Percentiles rank a stretch among this genome's conserved stretches.
These are phyloP conservation scores for Cyclocybe aegerita DNA, from an alignment of 768 basidiomycete species.

Conservation along the genomic window DNA sequence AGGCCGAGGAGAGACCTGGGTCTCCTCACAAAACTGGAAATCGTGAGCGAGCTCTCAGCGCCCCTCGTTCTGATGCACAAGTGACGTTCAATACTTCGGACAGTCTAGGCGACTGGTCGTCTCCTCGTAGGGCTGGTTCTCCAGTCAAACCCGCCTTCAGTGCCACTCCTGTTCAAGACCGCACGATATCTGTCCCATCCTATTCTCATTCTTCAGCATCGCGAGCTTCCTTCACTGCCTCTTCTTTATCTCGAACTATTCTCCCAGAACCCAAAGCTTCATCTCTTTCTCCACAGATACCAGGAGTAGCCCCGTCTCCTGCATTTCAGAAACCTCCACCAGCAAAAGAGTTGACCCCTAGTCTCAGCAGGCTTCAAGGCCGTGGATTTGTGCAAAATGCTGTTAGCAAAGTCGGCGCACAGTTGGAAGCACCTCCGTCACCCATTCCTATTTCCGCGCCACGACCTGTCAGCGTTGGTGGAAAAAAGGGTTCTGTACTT, in stretches of 20 bases:
- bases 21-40: conserved; percentile 38
- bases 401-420: conserved; percentile 62
- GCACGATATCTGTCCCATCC: conserved; percentile 21
- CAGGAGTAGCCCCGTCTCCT: conserved; percentile 46
- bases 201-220: conserved; percentile 15
- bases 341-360: conserved; percentile 76
- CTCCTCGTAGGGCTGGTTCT: conserved; percentile 13
- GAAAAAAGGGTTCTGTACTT: conserved; percentile 55
- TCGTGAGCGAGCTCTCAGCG: conserved; percentile 54
- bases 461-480: conserved; percentile 25
- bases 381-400: conserved; percentile 85
- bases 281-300: conserved; percentile 40
- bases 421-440: conserved; percentile 43
- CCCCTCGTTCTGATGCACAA: conserved; percentile 28
- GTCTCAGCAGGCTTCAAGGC: conserved; percentile 78
- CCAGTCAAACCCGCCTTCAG: conserved; percentile 12
- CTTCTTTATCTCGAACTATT: conserved; percentile 53
- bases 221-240: conserved; percentile 27
- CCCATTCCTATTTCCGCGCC: conserved; percentile 29
- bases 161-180: conserved; percentile 16
- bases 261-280: conserved; percentile 49
- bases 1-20: conserved; percentile 35
- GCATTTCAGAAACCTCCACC: conserved; percentile 57
- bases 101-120: conserved; percentile 16
- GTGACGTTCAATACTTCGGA: conserved; percentile 9